Conservation (phyloP, 768 basidiomycete species). For the Panus rudis region DNA sequence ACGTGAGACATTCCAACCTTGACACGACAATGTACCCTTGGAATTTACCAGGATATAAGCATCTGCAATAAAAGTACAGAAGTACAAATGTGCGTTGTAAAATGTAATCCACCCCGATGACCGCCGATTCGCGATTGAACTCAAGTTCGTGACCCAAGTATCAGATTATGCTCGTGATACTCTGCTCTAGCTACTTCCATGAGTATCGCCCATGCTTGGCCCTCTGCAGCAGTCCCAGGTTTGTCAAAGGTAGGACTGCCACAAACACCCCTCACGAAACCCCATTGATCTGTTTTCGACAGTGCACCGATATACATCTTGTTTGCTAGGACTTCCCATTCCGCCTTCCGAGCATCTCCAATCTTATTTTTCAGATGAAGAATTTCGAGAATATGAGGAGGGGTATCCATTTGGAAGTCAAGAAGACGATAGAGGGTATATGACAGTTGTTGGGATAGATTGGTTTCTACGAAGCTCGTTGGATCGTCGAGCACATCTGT, state of each 20-base stretch:
- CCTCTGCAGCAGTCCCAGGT: slow-evolving; percentile 17
- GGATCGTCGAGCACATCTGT: slow-evolving; percentile 19
- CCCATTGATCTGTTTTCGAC: slow-evolving; percentile 16
- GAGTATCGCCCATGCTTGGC: slow-evolving; percentile 15
- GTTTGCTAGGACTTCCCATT: slow-evolving; percentile 11
- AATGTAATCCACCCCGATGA: no score
- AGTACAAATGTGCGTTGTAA: no score
- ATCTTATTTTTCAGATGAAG: slow-evolving; percentile 4
- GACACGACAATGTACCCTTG: no score
- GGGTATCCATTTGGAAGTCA: slow-evolving; percentile 7
- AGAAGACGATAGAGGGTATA: slow-evolving; percentile 18
- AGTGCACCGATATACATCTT: slow-evolving; percentile 10
- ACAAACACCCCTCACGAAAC: slow-evolving; percentile 19
- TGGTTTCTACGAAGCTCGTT: slow-evolving; percentile 17
- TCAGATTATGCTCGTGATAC: slow-evolving; percentile 3
- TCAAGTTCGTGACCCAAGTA: no score
- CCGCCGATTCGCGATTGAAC: background rate
- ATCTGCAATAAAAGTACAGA: no score
- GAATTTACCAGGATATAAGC: no score
- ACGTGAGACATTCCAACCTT: no score
- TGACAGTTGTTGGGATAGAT: slow-evolving; percentile 19
- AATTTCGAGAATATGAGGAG: background rate
- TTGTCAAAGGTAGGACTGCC: slow-evolving; percentile 18
- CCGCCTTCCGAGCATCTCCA: background rate
- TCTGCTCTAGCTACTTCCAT: slow-evolving; percentile 13